Evolutionary conservation across 306 rosid species (phyloP).

Genomic region (Adenanthera pavonina): DNA sequence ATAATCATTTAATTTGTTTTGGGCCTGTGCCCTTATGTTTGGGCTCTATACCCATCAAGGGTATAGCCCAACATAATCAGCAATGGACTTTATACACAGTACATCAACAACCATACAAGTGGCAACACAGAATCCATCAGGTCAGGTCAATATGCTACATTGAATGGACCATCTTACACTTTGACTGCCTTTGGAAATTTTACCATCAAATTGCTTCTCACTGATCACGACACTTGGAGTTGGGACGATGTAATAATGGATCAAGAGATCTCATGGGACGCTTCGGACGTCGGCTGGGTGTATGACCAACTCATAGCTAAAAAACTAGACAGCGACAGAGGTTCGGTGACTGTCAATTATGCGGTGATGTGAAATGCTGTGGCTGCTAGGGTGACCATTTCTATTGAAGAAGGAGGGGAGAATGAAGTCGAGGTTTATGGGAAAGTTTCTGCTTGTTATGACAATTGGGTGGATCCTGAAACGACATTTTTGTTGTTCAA

Average conservation of each 20-base stretch:
- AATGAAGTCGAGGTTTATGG: not conserved
- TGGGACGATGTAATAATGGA: not conserved
- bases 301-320: not conserved
- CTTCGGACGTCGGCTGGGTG: not conserved
- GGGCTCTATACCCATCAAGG: no score
- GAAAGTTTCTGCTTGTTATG: not conserved
- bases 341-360: slow-evolving; percentile 1
- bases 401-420: not conserved
- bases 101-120: not conserved
- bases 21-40: no score
- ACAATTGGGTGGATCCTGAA: not conserved
- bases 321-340: not conserved
- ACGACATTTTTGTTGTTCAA: not conserved
- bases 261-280: not conserved
- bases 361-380: not conserved
- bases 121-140: not conserved
- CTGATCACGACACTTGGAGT: not conserved
- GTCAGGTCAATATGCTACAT: not conserved
- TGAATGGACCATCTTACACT: not conserved
- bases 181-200: not conserved
- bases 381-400: not conserved
- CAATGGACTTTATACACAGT: not conserved
- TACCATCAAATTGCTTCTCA: not conserved
- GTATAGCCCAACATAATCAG: no score
- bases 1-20: no score